Evolutionary conservation across 306 rosid genomes (phyloP), one percentile per base, ranked within the genome.

Genomic region (Fragaria nilgerrensis): DNA sequence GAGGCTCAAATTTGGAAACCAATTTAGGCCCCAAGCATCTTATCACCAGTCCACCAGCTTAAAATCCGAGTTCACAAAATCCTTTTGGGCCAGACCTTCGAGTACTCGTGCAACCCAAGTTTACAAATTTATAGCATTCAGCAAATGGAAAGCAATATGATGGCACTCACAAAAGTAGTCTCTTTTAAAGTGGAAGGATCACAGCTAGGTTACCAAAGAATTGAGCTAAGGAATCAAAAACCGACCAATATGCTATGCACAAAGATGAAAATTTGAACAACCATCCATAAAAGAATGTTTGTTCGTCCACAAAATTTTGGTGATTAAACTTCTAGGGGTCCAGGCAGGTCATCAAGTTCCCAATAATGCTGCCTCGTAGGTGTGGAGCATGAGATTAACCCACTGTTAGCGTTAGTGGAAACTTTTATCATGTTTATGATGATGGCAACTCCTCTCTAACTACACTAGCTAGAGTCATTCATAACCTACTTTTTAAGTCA

Each of bases 51-150:
- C 65, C 37, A 61, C 32, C 66, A 27, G 41, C 7, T 37, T 36
- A 36, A 36, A 41, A 9, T 0, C 69, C 55, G 52, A 73, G 9
- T 59, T 4, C 7, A 22, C 1, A 59, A 61, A 4, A 8, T 37
- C 3, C 45, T 27, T 78, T 79, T 25, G 65, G 36, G 65, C 65
- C 65, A 22, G 41, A 48, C 34, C 44, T 73, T 77, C 81, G 10
- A 74, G 55, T 11, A 15, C 20, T 49, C 20, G 17, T 16, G 13
- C 5, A 59, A 5, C 36, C 2, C 29, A 52, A 13, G 20, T 47
- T 74, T 55, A n/a, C 75, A 43, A 9, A 12, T 36, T 41, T 11
- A 16, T 68, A 61, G 20, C 29, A 59, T 12, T 13, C 22, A 37
- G 11, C 6, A 63, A 65, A 36, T 65, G 45, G 43, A 14, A 25